These are phyloP conservation scores for Cercospora sp. DNA, from an alignment of 2,329 filamentous ascomycete genomes.

Conservation along the genomic window DNA sequence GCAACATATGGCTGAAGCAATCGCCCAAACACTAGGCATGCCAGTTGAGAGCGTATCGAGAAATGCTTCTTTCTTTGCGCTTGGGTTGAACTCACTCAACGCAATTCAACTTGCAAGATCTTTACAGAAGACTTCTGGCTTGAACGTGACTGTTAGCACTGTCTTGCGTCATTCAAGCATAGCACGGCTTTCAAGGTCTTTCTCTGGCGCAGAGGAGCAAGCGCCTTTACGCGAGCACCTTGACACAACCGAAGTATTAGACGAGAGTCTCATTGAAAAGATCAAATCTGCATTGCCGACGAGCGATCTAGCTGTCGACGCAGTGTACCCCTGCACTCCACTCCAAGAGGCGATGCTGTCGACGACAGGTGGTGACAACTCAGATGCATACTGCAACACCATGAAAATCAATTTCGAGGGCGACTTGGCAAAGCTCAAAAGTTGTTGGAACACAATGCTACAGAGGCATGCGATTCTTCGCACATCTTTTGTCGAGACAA, in stretches of 20 bases:
- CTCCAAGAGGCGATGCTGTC: slow-evolving; percentile 86
- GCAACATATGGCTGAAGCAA: slow-evolving; percentile 52
- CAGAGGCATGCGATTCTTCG: slow-evolving; percentile 72
- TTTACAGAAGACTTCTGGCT: slow-evolving; percentile 53
- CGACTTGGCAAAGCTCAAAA: slow-evolving; percentile 52
- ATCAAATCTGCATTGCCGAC: neutral
- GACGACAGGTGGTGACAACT: slow-evolving; percentile 47
- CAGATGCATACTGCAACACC: slow-evolving; percentile 69
- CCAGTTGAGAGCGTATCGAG: slow-evolving; percentile 53
- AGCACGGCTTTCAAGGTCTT: slow-evolving; percentile 51
- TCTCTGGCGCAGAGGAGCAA: neutral
- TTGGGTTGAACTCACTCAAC: slow-evolving; percentile 68
- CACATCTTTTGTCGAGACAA: slow-evolving; percentile 71
- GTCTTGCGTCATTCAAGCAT: slow-evolving; percentile 69
- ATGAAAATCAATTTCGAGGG: slow-evolving; percentile 63
- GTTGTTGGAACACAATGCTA: slow-evolving; percentile 64
- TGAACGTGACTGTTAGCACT: slow-evolving; percentile 63
- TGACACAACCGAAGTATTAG: slow-evolving; percentile 4
- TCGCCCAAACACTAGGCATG: slow-evolving; percentile 55
- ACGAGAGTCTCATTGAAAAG: slow-evolving; percentile 12
- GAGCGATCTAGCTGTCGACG: slow-evolving; percentile 43
- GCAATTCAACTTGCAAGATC: slow-evolving; percentile 68
- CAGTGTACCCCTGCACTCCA: slow-evolving; percentile 77
- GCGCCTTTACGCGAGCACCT: neutral
- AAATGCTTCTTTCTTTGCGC: slow-evolving; percentile 71